These are phyloP conservation scores for Thozetella sp. DNA, from an alignment of 495 filamentous ascomycete genomes.

Conservation along the genomic window DNA sequence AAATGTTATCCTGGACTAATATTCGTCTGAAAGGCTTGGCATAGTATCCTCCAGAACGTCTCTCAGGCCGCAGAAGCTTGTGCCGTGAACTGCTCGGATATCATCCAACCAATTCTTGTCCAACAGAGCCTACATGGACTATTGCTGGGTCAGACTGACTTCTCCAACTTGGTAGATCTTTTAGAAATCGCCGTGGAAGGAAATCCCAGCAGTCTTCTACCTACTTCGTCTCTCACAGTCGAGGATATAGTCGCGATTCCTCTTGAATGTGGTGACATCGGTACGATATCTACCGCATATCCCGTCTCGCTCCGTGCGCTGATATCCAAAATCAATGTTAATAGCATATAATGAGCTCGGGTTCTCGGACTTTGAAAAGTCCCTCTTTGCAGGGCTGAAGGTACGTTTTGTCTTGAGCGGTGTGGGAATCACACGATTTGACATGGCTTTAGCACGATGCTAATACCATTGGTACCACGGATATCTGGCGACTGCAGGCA, in stretches of 20 bases:
- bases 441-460: background rate
- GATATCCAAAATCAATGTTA: background rate
- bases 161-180: background rate
- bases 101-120: background rate
- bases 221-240: background rate
- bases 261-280: background rate
- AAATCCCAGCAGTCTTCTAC: background rate
- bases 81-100: background rate
- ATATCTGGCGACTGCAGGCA: background rate
- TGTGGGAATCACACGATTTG: background rate
- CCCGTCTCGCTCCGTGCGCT: background rate
- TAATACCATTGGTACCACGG: background rate
- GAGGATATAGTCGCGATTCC: background rate
- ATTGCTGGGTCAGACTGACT: background rate
- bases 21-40: background rate
- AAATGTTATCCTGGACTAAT: background rate
- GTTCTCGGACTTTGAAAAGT: background rate
- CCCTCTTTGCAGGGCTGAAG: background rate
- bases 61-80: background rate
- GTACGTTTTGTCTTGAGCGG: background rate
- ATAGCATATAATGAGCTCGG: background rate
- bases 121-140: background rate
- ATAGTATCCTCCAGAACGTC: background rate
- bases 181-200: background rate
- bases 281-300: background rate